Conservation (phyloP, 2,329 filamentous ascomycete species). For the Incumbomyces delicatus region DNA sequence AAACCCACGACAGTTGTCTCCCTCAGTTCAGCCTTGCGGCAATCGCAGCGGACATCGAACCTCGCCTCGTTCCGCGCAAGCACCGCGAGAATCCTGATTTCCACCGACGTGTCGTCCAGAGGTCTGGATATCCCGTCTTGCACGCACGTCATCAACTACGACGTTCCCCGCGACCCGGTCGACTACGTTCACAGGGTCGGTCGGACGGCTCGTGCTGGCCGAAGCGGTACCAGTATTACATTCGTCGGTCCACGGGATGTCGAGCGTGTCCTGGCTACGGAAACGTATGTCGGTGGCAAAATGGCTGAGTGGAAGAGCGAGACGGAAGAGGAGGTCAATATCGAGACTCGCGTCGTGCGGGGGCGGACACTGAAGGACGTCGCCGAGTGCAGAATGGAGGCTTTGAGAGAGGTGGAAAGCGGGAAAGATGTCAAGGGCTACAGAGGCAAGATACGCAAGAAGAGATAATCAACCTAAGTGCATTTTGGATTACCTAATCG, state of each 20-base stretch:
- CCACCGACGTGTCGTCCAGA: conserved; percentile 87
- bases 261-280: conserved; percentile 79
- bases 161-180: conserved; percentile 89
- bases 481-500: no score
- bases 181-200: conserved; percentile 97
- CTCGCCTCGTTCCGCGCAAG: conserved; percentile 82
- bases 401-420: conserved; percentile 82
- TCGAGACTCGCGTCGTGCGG: conserved; percentile 80
- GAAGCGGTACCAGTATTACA: conserved; percentile 71
- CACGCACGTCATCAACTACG: conserved; percentile 84
- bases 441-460: conserved; percentile 37
- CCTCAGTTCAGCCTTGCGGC: conserved; percentile 76
- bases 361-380: conserved; percentile 75
- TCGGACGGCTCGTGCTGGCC: conserved; percentile 84
- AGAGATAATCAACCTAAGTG: conserved; percentile 5
- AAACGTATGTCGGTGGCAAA: conserved; percentile 66
- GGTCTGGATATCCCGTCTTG: conserved; percentile 95
- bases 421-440: conserved; percentile 87
- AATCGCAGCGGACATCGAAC: conserved; percentile 76
- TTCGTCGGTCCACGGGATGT: conserved; percentile 92
- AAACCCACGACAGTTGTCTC: conserved; percentile 59
- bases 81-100: conserved; percentile 80
- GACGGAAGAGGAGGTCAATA: conserved; percentile 74
- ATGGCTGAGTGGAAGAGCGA: conserved; percentile 63
- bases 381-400: conserved; percentile 91